A percentile compares a stretch with the other conserved stretches of the same genome.
Evolutionary conservation across 2,329 filamentous ascomycete genomes (phyloP).

Genomic region (Rhinocladiella mackenziei): DNA sequence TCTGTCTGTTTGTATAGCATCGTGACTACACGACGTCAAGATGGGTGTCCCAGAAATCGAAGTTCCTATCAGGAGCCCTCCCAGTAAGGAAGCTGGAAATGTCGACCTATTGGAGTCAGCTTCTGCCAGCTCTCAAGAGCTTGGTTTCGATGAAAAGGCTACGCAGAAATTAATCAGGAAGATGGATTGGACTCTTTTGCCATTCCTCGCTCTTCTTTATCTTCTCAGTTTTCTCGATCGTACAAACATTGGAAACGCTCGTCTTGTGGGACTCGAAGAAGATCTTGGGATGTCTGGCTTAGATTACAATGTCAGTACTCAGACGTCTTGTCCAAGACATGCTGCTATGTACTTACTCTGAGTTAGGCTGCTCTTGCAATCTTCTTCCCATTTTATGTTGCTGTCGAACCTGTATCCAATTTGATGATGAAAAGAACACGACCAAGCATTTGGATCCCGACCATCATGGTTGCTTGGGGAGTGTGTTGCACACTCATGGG

Average conservation of each 20-base stretch:
- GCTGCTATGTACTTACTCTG: constrained; percentile 29
- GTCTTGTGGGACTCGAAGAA: constrained; percentile 42
- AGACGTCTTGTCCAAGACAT: not conserved
- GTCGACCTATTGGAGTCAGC: constrained; percentile 29
- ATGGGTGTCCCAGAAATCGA: constrained; percentile 13
- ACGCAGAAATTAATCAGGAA: constrained; percentile 29
- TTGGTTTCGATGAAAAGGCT: constrained; percentile 29
- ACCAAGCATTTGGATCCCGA: constrained; percentile 6
- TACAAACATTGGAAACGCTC: constrained; percentile 47
- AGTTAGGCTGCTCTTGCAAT: constrained; percentile 19
- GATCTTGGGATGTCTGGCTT: constrained; percentile 43
- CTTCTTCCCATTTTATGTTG: constrained; percentile 26
- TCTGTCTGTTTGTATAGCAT: too few relatives aligned
- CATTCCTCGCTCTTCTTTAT: constrained; percentile 51
- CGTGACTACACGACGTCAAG: too few relatives aligned
- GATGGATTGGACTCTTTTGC: constrained; percentile 39
- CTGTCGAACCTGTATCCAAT: constrained; percentile 39
- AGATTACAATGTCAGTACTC: constrained; percentile 39
- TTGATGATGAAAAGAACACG: constrained; percentile 16
- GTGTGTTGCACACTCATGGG: constrained; percentile 50
- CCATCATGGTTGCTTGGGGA: constrained; percentile 40
- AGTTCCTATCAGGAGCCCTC: constrained; percentile 8
- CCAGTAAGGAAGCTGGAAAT: constrained; percentile 10
- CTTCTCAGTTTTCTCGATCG: constrained; percentile 57
- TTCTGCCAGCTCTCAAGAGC: constrained; percentile 19